Evolutionary conservation across 2,329 filamentous ascomycete species (phyloP), one percentile per base, ranked within the genome.

Genomic region (Lachnellula suecica): DNA sequence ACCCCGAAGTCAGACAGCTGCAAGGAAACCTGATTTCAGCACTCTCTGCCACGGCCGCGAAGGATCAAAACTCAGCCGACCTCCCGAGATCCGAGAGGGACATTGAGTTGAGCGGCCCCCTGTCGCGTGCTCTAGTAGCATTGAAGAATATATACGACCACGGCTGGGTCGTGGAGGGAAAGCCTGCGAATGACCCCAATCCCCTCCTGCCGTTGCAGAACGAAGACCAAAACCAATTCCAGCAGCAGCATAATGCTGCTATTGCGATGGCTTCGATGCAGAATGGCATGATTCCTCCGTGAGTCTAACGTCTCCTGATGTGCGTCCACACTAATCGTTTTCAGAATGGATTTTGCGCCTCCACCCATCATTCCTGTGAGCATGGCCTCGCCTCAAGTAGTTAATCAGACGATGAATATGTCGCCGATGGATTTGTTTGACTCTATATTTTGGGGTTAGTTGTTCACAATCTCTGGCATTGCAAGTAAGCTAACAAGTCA

Each of bases 371-470:
- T 63, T 47, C 55, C 55, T 2, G 43, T 63, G 10, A 51, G 65
- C 70, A 40, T 67, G 64, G 44, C 64, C 6, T 76, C 76, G 42
- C 68, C 83, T 45, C 67, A 71, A 44, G 67, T 72, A 31, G 69
- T 81, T 10, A 83, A 85, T 54, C 79, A 80, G 15, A 73, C 77
- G 3, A 72, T 81, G 29, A 79, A 82, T 59, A 82, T 86, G 74
- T 83, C 83, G 34, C 83, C 83, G 1, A 83, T 87, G 81, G 83
- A 87, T 54, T 70, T 87, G 1, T 87, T 85, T 63, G 82, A 86
- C 61, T 84, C 82, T 4, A 87, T 87, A 42, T 86, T 85, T 71
- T 85, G 82, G 76, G 83, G 82, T 85, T 69, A 66, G 79, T 7
- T 45, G 24, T 23, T 22, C 20, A 10, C 8, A 20, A 19, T 10